A percentile compares a stretch with the other conserved stretches of the same genome.
Conservation (phyloP, 2,329 filamentous ascomycete species). For the Cylindrodendrum hubeiense region DNA sequence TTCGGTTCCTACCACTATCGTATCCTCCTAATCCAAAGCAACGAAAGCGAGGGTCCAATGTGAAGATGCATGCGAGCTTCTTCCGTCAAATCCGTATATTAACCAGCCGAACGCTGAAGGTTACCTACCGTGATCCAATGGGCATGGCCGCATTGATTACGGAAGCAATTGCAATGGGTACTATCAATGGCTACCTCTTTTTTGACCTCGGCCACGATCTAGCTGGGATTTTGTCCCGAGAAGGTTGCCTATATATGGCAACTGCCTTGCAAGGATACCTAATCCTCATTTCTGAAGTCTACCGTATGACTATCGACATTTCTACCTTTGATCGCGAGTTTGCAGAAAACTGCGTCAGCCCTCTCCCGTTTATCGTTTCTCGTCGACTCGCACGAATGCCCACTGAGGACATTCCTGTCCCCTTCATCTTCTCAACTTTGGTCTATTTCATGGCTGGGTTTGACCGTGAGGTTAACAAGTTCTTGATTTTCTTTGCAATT, state of each 20-base stretch:
- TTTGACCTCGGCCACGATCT: conserved; percentile 73
- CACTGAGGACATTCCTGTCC: conserved; percentile 80
- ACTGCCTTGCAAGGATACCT: conserved; percentile 81
- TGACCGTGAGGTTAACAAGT: conserved; percentile 70
- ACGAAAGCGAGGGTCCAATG: conserved; percentile 35
- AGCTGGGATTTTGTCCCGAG: conserved; percentile 78
- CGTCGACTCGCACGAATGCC: conserved; percentile 76
- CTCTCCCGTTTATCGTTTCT: conserved; percentile 77
- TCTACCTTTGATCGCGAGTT: conserved; percentile 81
- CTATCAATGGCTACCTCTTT: conserved; percentile 82
- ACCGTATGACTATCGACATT: conserved; percentile 80
- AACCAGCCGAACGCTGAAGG: conserved; percentile 76
- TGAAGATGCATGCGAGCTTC: conserved; percentile 65
- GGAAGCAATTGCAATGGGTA: conserved; percentile 77
- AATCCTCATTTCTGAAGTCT: conserved; percentile 81
- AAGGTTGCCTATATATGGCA: conserved; percentile 80
- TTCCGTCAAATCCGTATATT: conserved; percentile 73
- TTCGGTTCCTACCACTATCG: conserved; percentile 38
- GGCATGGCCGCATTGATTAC: conserved; percentile 78
- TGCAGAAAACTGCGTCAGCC: conserved; percentile 78
- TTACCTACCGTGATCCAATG: conserved; percentile 82
- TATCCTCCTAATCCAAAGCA: background rate
- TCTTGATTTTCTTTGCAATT: conserved; percentile 79
- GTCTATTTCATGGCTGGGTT: conserved; percentile 86
- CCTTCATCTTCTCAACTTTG: conserved; percentile 76